Percentiles rank a stretch among this genome's conserved stretches.
These are phyloP conservation scores for Batkoa obscura DNA, from an alignment of 371 early-diverging fungal species.

Conservation along the genomic window DNA sequence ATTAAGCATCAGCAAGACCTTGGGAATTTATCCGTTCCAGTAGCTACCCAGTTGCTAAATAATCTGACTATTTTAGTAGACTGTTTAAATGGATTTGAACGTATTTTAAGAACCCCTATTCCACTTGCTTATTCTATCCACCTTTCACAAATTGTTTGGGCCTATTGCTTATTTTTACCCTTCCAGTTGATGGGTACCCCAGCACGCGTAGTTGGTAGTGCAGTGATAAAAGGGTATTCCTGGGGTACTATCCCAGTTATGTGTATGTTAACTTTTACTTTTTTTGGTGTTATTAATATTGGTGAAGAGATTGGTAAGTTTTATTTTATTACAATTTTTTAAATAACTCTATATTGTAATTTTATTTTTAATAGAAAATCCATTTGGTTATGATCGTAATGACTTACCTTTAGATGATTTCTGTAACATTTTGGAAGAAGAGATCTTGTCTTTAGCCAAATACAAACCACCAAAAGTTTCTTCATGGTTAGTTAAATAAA, in stretches of 20 bases:
- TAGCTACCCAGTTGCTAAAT: conserved; percentile 14
- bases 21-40: conserved; percentile 12
- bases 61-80: conserved; percentile 17
- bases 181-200: conserved; percentile 29
- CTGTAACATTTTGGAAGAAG: conserved; percentile 8
- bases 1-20: conserved; percentile 13
- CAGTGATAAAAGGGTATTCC: not conserved
- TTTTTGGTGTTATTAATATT: conserved; percentile 50
- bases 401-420: conserved; percentile 14
- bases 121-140: conserved; percentile 68
- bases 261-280: conserved; percentile 38
- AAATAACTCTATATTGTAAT: not conserved
- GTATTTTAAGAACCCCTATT: conserved; percentile 60
- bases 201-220: conserved; percentile 5
- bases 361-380: conserved; percentile 20
- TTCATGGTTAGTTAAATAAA: not conserved
- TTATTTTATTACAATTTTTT: conserved; percentile 23
- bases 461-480: not conserved
- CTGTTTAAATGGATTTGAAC: conserved; percentile 37
- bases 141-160: conserved; percentile 41
- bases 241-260: conserved; percentile 26
- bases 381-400: conserved; percentile 24
- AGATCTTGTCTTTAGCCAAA: not conserved
- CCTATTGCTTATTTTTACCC: conserved; percentile 46
- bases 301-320: conserved; percentile 58